phyloP scores from a whole-genome alignment of 2,329 filamentous ascomycete genomes.

The Sarocladium strictum region DNA sequence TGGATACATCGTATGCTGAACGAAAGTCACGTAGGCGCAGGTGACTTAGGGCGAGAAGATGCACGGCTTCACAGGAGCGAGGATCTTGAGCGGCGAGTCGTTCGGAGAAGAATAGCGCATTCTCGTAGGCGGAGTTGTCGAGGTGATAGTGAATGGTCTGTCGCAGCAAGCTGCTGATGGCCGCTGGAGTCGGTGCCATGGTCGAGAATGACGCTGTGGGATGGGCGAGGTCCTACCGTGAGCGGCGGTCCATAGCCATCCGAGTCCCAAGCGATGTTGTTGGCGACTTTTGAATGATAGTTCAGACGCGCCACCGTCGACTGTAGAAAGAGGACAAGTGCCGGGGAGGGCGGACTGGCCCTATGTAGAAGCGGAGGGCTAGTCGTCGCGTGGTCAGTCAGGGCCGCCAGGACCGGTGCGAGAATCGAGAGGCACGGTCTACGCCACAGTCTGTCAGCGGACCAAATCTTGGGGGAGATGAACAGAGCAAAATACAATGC shows the following conservation, averaged over 20 bases:
- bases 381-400: constrained; percentile 8
- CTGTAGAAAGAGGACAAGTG: neutral
- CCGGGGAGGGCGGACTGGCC: neutral
- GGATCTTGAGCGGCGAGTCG: constrained; percentile 80
- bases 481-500: neutral
- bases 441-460: neutral
- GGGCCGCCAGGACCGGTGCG: neutral
- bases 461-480: neutral
- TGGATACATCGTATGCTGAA: constrained; percentile 79
- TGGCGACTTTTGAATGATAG: neutral
- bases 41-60: constrained; percentile 80
- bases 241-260: constrained; percentile 6
- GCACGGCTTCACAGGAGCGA: constrained; percentile 71
- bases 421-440: neutral
- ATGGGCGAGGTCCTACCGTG: constrained; percentile 4
- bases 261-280: neutral
- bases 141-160: constrained; percentile 64
- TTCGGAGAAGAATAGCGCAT: constrained; percentile 90
- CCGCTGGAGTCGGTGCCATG: constrained; percentile 49
- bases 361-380: neutral
- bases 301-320: neutral
- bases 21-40: constrained; percentile 76
- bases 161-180: constrained; percentile 47
- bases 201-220: constrained; percentile 8
- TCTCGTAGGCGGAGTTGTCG: constrained; percentile 84